phyloP scores from a whole-genome alignment of 306 rosid species.

The Echinosophora koreensis region DNA sequence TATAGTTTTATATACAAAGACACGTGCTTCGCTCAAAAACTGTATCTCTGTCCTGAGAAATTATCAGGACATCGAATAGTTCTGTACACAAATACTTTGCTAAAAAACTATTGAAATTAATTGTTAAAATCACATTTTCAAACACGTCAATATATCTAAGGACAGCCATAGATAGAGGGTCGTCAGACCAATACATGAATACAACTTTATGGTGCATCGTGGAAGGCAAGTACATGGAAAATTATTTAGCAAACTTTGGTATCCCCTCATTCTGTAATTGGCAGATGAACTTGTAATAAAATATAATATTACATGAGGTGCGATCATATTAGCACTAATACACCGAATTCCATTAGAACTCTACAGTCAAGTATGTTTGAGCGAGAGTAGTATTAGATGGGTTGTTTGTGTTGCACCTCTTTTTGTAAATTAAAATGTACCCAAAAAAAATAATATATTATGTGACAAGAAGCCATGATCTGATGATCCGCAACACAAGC shows the following conservation, averaged over 20 bases:
- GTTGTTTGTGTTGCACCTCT: too few relatives aligned
- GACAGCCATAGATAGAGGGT: background rate
- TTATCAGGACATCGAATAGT: too few relatives aligned
- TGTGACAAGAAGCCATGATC: conserved; percentile 38
- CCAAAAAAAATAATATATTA: conserved; percentile 9
- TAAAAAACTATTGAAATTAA: too few relatives aligned
- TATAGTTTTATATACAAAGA: too few relatives aligned
- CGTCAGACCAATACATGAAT: background rate
- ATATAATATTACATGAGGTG: conserved; percentile 15
- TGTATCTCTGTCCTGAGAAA: too few relatives aligned
- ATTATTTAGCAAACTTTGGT: conserved; percentile 1
- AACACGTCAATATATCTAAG: background rate
- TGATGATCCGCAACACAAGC: conserved; percentile 44
- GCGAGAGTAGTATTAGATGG: too few relatives aligned
- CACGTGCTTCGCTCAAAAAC: too few relatives aligned
- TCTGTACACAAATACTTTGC: too few relatives aligned
- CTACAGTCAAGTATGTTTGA: too few relatives aligned
- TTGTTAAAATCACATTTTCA: background rate
- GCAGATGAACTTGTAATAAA: conserved; percentile 20
- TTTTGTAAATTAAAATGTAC: too few relatives aligned
- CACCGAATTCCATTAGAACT: too few relatives aligned
- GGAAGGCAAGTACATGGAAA: conserved; percentile 36
- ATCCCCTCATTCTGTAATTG: conserved; percentile 22
- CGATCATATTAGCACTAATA: too few relatives aligned
- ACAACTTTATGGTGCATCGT: conserved; percentile 29